phyloP scores from a whole-genome alignment of 768 basidiomycete species.

The Russula virescens region DNA sequence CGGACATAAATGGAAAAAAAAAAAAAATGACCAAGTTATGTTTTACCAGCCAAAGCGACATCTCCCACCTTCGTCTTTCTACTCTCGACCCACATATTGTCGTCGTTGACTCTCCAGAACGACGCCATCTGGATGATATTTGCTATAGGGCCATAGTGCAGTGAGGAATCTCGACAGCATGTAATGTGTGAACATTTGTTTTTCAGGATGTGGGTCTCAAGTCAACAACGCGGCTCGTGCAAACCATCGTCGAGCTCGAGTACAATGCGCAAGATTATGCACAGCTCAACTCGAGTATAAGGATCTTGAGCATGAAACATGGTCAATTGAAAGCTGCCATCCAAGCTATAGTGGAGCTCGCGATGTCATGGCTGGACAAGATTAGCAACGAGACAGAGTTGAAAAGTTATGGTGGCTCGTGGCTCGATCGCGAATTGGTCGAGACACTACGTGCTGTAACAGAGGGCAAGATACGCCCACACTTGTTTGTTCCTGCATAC shows the following conservation, averaged over 20 bases:
- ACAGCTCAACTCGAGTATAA: constrained; percentile 64
- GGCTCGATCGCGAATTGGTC: constrained; percentile 84
- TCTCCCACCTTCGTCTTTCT: constrained; percentile 51
- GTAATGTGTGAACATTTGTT: neutral
- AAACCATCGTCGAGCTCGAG: constrained; percentile 62
- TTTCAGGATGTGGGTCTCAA: constrained; percentile 84
- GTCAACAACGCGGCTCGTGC: constrained; percentile 86
- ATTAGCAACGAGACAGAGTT: constrained; percentile 58
- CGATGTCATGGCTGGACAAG: constrained; percentile 75
- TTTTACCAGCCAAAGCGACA: constrained; percentile 48
- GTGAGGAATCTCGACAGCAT: constrained; percentile 69
- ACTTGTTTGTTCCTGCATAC: constrained; percentile 1
- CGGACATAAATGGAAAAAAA: too few species aligned
- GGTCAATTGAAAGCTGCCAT: constrained; percentile 90
- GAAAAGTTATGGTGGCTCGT: too few species aligned
- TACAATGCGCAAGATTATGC: constrained; percentile 67
- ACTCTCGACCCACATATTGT: constrained; percentile 36
- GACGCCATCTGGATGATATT: constrained; percentile 36
- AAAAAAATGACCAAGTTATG: neutral
- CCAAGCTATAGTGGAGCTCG: constrained; percentile 83
- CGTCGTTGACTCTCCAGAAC: constrained; percentile 25
- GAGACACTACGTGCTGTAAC: constrained; percentile 88
- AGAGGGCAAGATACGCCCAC: constrained; percentile 82
- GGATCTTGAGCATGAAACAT: constrained; percentile 85
- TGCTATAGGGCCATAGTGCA: constrained; percentile 50